phyloP scores from a whole-genome alignment of 345 rosid genomes.

The Nephelium lappaceum region DNA sequence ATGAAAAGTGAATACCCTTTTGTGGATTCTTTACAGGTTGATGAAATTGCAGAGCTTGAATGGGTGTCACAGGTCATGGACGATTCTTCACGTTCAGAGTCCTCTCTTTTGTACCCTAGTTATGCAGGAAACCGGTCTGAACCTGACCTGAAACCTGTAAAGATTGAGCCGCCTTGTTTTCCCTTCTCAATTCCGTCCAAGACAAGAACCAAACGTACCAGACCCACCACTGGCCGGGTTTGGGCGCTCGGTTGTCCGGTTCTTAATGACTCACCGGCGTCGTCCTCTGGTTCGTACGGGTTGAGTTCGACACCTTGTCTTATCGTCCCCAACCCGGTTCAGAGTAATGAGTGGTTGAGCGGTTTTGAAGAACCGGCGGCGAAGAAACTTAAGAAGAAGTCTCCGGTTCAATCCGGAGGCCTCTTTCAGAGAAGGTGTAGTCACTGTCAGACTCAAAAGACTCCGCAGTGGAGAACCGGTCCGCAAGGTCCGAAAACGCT shows the following conservation, averaged over 20 bases:
- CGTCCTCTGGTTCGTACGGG: conserved; percentile 31
- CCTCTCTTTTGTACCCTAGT: conserved; percentile 25
- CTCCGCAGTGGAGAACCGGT: conserved; percentile 72
- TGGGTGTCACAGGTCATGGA: conserved; percentile 63
- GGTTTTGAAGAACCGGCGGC: conserved; percentile 22
- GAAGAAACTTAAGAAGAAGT: conserved; percentile 42
- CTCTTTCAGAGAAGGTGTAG: conserved; percentile 46
- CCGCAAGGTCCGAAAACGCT: conserved; percentile 60
- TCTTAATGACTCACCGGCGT: conserved; percentile 28
- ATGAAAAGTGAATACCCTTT: neutral
- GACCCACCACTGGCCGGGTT: conserved; percentile 20
- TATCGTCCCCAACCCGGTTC: neutral
- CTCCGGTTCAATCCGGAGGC: conserved; percentile 25
- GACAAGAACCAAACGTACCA: conserved; percentile 48
- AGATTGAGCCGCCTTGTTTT: conserved; percentile 22
- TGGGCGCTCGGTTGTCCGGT: conserved; percentile 36
- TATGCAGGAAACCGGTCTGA: conserved; percentile 22
- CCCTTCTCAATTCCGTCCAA: conserved; percentile 39
- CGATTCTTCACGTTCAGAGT: conserved; percentile 41
- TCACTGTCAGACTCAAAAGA: conserved; percentile 59
- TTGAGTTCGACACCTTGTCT: conserved; percentile 16
- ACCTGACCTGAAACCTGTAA: conserved; percentile 15
- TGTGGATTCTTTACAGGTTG: conserved; percentile 29
- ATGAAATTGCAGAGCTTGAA: conserved; percentile 55
- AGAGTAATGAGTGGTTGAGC: neutral